Evolutionary conservation across 305 asterid species (phyloP).

Genomic region (Andrographis paniculata): DNA sequence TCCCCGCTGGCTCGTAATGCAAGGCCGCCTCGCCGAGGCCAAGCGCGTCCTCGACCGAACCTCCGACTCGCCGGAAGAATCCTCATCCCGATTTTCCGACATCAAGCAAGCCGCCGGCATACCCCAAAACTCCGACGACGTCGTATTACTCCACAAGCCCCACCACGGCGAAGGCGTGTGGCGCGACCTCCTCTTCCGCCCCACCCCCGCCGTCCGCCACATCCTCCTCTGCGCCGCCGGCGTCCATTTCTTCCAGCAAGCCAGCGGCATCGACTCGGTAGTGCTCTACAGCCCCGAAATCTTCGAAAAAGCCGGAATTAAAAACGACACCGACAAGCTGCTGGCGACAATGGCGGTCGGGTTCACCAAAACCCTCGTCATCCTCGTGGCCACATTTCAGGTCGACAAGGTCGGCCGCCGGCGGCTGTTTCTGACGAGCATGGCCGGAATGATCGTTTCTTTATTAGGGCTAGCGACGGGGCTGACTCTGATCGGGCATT

Average conservation of each 20-base stretch:
- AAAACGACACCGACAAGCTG: conserved; percentile 21
- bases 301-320: conserved; percentile 52
- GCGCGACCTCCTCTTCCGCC: conserved; percentile 51
- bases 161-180: conserved; percentile 42
- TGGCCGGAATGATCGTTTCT: conserved; percentile 50
- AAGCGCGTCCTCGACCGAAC: conserved; percentile 48
- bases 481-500: conserved; percentile 30
- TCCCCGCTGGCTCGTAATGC: conserved; percentile 88
- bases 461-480: conserved; percentile 33
- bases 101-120: conserved; percentile 67
- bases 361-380: conserved; percentile 53
- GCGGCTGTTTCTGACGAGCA: conserved; percentile 42
- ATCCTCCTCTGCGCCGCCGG: conserved; percentile 50
- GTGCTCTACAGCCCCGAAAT: conserved; percentile 63
- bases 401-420: conserved; percentile 68
- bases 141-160: not conserved
- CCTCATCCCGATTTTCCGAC: conserved; percentile 39
- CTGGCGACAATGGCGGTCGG: conserved; percentile 76
- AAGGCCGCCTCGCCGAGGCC: conserved; percentile 75
- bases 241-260: conserved; percentile 68
- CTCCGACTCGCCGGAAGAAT: conserved; percentile 56
- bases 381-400: conserved; percentile 52
- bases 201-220: conserved; percentile 54
- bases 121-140: conserved; percentile 35
- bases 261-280: conserved; percentile 64